Conservation (phyloP, 2,329 filamentous ascomycete genomes). For the Penicillium sclerotigenum region DNA sequence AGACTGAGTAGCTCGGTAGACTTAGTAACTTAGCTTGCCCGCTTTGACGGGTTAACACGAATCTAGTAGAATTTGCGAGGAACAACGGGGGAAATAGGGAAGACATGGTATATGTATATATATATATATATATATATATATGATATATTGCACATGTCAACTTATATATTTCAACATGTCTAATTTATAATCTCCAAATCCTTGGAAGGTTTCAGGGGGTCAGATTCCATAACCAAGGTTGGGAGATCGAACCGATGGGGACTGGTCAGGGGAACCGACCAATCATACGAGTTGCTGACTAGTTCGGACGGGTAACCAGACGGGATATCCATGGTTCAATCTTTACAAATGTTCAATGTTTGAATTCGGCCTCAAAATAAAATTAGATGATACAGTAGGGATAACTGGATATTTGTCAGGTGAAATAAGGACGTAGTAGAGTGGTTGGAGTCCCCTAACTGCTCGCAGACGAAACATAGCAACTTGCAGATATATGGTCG, state of each 20-base stretch:
- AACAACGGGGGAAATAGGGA: neutral
- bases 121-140: too few species aligned
- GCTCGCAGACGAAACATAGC: constrained; percentile 2
- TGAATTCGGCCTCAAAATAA: neutral
- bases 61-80: neutral
- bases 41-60: neutral
- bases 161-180: too few species aligned
- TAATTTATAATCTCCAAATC: too few species aligned
- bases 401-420: neutral
- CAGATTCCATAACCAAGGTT: neutral
- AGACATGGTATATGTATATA: neutral
- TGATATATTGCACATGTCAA: too few species aligned
- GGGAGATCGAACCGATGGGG: neutral
- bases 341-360: too few species aligned
- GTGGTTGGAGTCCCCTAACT: constrained; percentile 1
- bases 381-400: neutral
- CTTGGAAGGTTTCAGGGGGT: too few species aligned
- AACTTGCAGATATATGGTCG: neutral
- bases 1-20: neutral
- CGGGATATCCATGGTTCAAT: neutral
- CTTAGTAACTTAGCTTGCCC: neutral
- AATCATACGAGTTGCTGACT: neutral
- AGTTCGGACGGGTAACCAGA: neutral
- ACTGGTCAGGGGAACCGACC: neutral
- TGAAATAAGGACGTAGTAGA: neutral